phyloP scores from a whole-genome alignment of 345 rosid genomes.

The Microcos paniculata region DNA sequence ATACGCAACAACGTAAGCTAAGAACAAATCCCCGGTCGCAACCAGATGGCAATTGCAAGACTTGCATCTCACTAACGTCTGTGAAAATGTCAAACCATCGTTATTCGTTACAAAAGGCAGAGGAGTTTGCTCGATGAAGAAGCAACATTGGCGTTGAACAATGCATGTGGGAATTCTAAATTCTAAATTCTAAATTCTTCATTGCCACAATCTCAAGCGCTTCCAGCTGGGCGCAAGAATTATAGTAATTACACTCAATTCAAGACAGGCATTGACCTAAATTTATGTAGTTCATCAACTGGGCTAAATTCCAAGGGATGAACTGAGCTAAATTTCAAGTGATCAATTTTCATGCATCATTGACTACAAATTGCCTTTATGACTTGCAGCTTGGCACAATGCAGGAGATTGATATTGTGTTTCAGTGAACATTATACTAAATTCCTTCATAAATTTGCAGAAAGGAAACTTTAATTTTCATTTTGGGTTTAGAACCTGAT shows the following conservation, averaged over 20 bases:
- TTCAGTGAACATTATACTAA: background rate
- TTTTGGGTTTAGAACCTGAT: background rate
- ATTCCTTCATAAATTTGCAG: background rate
- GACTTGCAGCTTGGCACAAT: background rate
- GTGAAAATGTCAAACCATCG: conserved; percentile 4
- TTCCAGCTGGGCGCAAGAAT: no score
- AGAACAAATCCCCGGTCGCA: background rate
- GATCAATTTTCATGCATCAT: background rate
- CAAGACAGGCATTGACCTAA: background rate
- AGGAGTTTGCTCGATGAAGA: background rate
- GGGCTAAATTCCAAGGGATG: no score
- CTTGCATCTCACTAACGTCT: conserved; percentile 12
- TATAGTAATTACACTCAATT: no score
- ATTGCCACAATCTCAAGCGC: no score
- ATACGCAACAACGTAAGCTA: background rate
- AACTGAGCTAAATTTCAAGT: background rate
- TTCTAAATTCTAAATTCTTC: no score
- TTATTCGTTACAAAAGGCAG: background rate
- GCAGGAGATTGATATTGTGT: background rate
- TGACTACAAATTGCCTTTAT: background rate
- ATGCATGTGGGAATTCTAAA: background rate
- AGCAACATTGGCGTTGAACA: background rate
- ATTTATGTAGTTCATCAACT: background rate
- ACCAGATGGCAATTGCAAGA: conserved; percentile 15
- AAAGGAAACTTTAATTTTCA: background rate